Evolutionary conservation across 768 basidiomycete genomes (phyloP), one percentile per base, ranked within the genome.

Genomic region (Calocera viscosa): DNA sequence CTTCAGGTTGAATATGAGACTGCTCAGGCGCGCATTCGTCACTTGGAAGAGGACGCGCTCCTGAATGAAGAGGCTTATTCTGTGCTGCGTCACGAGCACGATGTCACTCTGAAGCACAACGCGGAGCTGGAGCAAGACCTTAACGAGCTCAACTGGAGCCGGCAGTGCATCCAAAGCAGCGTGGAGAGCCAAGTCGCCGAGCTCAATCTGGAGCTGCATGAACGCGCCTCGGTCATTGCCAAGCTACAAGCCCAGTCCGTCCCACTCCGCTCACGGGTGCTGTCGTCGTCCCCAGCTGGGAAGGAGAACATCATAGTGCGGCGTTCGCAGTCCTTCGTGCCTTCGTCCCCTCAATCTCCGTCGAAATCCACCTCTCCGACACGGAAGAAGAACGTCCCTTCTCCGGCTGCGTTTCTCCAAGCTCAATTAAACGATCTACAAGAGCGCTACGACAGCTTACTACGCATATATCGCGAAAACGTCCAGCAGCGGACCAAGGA

Each of bases 401-500:
- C 14, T 32, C 16, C 53, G 7, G 24, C 30, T 8, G 53, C 2
- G 22, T 32, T 60, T 26, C 14, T 28, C 11, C 26, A 60, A 60
- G 53, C 53, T 19, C 26, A 60, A 30, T 26, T 60, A 8, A 11
- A 10, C 11, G 53, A 60, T 32, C 24, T 60, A 19, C 53, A 60
- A 60, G 53, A 60, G 22, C 53, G 53, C 24, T 60, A 60, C 53
- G 53, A 60, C 53, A 30, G 53, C 19, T 26, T 60, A 16, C 53
- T 60, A 10, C 53, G 53, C 53, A 60, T 60, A 60, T 19, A 60
- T 60, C 53, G 53, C 2, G 53, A 14, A 7, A 60, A 60, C 26
- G 53, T 60, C 14, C 53, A 32, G 10, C 53, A 60, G 30, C 11
- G 53, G 30, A 28, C 53, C 7, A 34, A 69, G 22, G 82, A 87